Evolutionary conservation across 495 filamentous ascomycete species (phyloP).

Genomic region (Clohesyomyces aquaticus): DNA sequence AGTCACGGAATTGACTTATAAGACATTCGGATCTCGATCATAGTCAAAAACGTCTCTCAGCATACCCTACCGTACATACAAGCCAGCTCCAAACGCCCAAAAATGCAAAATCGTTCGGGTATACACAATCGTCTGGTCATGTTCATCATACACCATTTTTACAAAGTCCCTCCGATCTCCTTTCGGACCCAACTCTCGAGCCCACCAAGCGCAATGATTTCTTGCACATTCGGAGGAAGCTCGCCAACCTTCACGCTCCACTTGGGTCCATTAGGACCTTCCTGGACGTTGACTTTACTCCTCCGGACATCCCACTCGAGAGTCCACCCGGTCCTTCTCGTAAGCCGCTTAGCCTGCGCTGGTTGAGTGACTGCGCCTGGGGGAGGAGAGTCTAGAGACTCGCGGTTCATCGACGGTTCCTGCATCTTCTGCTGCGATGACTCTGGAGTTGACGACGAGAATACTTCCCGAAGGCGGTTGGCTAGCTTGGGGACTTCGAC

Average conservation of each 20-base stretch:
- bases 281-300: constrained; percentile 68
- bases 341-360: constrained; percentile 59
- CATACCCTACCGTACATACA: neutral
- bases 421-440: constrained; percentile 30
- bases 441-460: constrained; percentile 40
- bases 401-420: constrained; percentile 45
- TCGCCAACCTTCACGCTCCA: constrained; percentile 87
- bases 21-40: too few species aligned
- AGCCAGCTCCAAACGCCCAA: neutral
- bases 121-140: neutral
- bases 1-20: too few species aligned
- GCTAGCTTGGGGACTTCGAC: constrained; percentile 79
- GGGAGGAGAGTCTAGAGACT: constrained; percentile 53
- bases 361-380: constrained; percentile 44
- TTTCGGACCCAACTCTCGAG: constrained; percentile 71
- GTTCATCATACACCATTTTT: neutral
- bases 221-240: constrained; percentile 86
- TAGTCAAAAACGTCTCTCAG: too few species aligned
- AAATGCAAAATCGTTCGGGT: neutral
- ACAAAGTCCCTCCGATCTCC: constrained; percentile 52
- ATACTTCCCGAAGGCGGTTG: constrained; percentile 67
- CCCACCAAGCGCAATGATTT: constrained; percentile 63
- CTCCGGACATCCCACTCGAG: constrained; percentile 81
- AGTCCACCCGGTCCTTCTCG: constrained; percentile 86
- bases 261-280: constrained; percentile 62